phyloP scores from a whole-genome alignment of 1,139 yeast species.

The Yamadazyma sp. region DNA sequence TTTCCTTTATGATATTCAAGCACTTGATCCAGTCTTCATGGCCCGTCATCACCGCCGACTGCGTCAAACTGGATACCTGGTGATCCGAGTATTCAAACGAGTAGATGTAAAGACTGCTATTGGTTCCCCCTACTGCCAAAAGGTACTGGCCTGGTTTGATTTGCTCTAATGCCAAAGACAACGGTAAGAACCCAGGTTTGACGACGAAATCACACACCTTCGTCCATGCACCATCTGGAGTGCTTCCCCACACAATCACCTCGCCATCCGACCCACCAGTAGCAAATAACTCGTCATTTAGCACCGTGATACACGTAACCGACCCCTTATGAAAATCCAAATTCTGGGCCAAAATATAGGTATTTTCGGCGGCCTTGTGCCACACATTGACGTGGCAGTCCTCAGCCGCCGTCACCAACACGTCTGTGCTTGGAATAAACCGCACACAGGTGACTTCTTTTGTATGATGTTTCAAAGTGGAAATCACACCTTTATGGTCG shows the following conservation, averaged over 20 bases:
- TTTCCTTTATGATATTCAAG: slow-evolving; percentile 54
- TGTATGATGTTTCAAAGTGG: slow-evolving; percentile 59
- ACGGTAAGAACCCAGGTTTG: slow-evolving; percentile 59
- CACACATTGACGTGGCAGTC: slow-evolving; percentile 65
- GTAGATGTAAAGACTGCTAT: slow-evolving; percentile 55
- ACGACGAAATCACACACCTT: slow-evolving; percentile 27
- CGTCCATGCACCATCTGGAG: slow-evolving; percentile 6
- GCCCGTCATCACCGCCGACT: slow-evolving; percentile 64
- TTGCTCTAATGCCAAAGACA: slow-evolving; percentile 55
- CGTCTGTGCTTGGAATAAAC: slow-evolving; percentile 49
- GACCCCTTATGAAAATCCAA: slow-evolving; percentile 45
- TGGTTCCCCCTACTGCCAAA: slow-evolving; percentile 84
- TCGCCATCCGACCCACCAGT: slow-evolving; percentile 71
- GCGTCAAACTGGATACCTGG: slow-evolving; percentile 22
- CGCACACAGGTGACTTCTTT: slow-evolving; percentile 58
- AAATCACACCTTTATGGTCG: slow-evolving; percentile 44
- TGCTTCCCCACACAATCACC: slow-evolving; percentile 50
- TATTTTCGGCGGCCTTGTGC: slow-evolving; percentile 28
- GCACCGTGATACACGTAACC: slow-evolving; percentile 47
- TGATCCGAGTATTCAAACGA: slow-evolving; percentile 30
- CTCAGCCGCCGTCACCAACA: slow-evolving; percentile 62
- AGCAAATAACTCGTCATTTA: slow-evolving; percentile 37
- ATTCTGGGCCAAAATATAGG: slow-evolving; percentile 30
- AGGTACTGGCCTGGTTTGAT: slow-evolving; percentile 42
- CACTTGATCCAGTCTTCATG: slow-evolving; percentile 95